Conservation (phyloP, 2,329 filamentous ascomycete species). For the Apiospora marii region DNA sequence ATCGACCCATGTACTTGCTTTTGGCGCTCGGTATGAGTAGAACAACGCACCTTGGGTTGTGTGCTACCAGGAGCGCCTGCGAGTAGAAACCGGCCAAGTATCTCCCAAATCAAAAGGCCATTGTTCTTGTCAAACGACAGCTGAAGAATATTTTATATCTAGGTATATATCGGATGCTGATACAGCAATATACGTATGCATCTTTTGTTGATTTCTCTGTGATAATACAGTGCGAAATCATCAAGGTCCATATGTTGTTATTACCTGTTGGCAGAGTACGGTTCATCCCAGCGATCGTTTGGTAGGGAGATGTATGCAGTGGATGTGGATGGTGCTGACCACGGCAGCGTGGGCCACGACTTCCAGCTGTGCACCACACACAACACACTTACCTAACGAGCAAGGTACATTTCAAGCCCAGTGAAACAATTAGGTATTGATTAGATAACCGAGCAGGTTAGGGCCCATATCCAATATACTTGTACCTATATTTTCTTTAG, state of each 20-base stretch:
- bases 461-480: background rate
- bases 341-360: background rate
- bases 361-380: constrained; percentile 28
- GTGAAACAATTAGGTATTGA: background rate
- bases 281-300: no score
- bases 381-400: constrained; percentile 21
- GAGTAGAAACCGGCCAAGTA: no score
- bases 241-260: no score
- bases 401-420: constrained; percentile 16
- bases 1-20: background rate
- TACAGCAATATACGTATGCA: no score
- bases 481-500: background rate
- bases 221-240: no score
- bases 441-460: background rate
- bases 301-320: background rate
- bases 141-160: no score
- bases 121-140: no score
- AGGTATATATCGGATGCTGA: no score
- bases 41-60: no score
- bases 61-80: no score
- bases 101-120: no score
- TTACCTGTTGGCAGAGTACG: background rate
- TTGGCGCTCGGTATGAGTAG: background rate
- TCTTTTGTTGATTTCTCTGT: no score
- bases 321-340: background rate